phyloP scores from a whole-genome alignment of 129 eudicot genomes.

The Apium graveolens region DNA sequence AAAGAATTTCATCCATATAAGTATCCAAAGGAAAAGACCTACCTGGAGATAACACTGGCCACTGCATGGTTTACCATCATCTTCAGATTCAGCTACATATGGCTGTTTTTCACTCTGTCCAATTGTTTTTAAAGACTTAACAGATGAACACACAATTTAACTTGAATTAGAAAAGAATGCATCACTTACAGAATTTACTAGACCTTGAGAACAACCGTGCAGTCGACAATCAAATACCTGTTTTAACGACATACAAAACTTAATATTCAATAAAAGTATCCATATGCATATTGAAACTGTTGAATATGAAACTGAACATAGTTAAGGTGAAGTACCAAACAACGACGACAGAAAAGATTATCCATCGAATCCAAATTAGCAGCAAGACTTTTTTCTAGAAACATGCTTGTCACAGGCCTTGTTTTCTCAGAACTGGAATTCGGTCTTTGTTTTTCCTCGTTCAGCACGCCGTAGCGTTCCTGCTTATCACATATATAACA shows the following conservation, averaged over 20 bases:
- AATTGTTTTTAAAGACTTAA: slow-evolving; percentile 1
- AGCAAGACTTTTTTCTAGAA: slow-evolving; percentile 58
- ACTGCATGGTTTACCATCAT: slow-evolving; percentile 65
- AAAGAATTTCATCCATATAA: background rate
- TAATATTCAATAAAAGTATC: slow-evolving; percentile 1
- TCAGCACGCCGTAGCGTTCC: slow-evolving; percentile 59
- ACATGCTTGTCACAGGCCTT: slow-evolving; percentile 25
- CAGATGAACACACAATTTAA: background rate
- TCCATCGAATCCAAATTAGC: slow-evolving; percentile 84
- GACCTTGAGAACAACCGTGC: slow-evolving; percentile 84
- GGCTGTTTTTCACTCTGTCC: slow-evolving; percentile 66
- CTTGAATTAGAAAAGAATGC: slow-evolving; percentile 7
- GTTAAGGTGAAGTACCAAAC: slow-evolving; percentile 56
- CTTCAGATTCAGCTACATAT: slow-evolving; percentile 53
- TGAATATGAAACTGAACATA: background rate
- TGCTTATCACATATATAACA: slow-evolving; percentile 28
- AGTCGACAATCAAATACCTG: slow-evolving; percentile 95
- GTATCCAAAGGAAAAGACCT: slow-evolving; percentile 15
- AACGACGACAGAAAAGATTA: slow-evolving; percentile 92
- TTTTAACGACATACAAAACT: slow-evolving; percentile 7
- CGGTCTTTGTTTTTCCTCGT: slow-evolving; percentile 19
- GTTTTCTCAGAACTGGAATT: slow-evolving; percentile 21
- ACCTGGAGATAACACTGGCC: slow-evolving; percentile 77
- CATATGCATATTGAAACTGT: slow-evolving; percentile 3
- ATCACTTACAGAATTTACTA: slow-evolving; percentile 56